Base-by-base conservation (phyloP, 108 stramenopile species). In the Cyclotella cryptica region DNA sequence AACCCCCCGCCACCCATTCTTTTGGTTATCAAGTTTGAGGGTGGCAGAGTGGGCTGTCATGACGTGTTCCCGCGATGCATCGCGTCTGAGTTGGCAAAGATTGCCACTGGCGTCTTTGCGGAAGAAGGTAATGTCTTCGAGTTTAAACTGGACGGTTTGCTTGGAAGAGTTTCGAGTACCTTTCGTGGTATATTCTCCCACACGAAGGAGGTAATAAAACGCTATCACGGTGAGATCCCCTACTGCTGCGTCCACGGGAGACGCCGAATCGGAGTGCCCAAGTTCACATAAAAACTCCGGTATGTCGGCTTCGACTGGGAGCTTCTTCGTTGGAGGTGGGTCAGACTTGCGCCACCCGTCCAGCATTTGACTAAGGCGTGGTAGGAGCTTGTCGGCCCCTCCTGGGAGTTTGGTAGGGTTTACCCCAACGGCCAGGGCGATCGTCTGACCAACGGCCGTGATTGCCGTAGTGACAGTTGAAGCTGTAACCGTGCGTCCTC, bases 381-480 rank as follows among this genome's bases (percentile, higher is more conserved):
- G 49, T 3, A 51, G 35, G 35, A 35, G 35, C 35, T 35, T 35
- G 6, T 35, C 35, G 35, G 35, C n/a, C n/a, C n/a, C n/a, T 35
- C 4, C 35, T 35, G 35, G 35, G 35, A 35, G 35, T 24, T 59
- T 71, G 18, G 71, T 59, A 0, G 71, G 57, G 19, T 59, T 71
- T 11, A 15, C 9, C 8, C 14, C 11, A 5, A 10, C 1, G 55
- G 54, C 71, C 71, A 71, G 15, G 39, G 62, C 8, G 39, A 63
- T 63, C 40, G 3, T 41, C 62, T 29, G 29, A 35, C 35, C 35
- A 44, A 71, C 4, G 71, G 58, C 71, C 58, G 24, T 45, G 71
- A 71, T 18, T 1, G 57, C 40, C n/a, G 9, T 6, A 26, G 21
- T n/a, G 17, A 71, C 58, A 7, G 55, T 58, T 40, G 22, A 7